Conservation (phyloP, 306 rosid genomes). For the Vicia faba region DNA sequence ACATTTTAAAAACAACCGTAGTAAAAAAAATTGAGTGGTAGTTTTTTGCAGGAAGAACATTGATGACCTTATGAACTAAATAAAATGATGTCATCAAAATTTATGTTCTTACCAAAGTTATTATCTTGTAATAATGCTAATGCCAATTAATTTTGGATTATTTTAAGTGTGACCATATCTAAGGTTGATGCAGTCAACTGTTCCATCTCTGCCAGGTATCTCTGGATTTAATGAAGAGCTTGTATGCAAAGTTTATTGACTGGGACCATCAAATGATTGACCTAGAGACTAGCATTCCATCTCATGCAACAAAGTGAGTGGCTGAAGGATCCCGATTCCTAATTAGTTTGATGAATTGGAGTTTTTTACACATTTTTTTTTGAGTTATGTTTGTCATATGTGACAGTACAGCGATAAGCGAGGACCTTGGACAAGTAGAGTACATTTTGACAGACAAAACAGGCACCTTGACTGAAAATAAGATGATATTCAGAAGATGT, state of each 20-base stretch:
- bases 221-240: slow-evolving; percentile 92
- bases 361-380: slow-evolving; percentile 30
- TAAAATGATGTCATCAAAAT: slow-evolving; percentile 33
- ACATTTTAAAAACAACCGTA: slow-evolving; percentile 12
- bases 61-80: slow-evolving; percentile 29
- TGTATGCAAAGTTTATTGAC: slow-evolving; percentile 97
- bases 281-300: slow-evolving; percentile 75
- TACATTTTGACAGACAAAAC: slow-evolving; percentile 98
- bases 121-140: slow-evolving; percentile 1
- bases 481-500: slow-evolving; percentile 97
- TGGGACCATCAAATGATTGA: slow-evolving; percentile 93
- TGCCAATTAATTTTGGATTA: slow-evolving; percentile 31
- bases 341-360: slow-evolving; percentile 28
- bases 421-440: slow-evolving; percentile 99
- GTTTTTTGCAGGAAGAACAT: slow-evolving; percentile 22
- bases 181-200: slow-evolving; percentile 34
- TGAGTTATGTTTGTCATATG: slow-evolving; percentile 58
- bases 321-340: slow-evolving; percentile 30
- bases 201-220: slow-evolving; percentile 72
- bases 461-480: slow-evolving; percentile 94
- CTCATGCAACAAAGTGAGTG: slow-evolving; percentile 97
- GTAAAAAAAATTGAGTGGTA: slow-evolving; percentile 21
- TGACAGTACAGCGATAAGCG: slow-evolving; percentile 99
- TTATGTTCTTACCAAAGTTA: slow-evolving; percentile 14
- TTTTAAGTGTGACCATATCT: slow-evolving; percentile 25